Percentiles rank a stretch among this genome's conserved stretches.
Evolutionary conservation across 108 stramenopile genomes (phyloP).

Genomic region (Aurantiochytrium sp.): DNA sequence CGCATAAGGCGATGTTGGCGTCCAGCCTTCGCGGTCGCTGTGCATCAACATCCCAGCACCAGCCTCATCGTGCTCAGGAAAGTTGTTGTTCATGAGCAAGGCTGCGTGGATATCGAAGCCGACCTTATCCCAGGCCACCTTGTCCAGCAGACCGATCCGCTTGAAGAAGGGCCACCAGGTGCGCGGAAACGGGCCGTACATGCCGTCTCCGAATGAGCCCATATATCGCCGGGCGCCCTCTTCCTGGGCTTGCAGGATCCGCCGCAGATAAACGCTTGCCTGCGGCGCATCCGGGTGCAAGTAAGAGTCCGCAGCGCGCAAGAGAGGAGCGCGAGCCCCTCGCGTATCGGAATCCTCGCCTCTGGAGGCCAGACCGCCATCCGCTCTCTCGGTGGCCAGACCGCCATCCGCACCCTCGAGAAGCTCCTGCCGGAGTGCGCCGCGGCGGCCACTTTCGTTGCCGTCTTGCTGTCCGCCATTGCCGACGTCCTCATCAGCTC

Average conservation of each 20-base stretch:
- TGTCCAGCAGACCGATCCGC: neutral
- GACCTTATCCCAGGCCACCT: neutral
- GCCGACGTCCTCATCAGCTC: too few species aligned
- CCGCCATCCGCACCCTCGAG: too few species aligned
- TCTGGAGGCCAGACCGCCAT: too few species aligned
- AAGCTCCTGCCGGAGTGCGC: too few species aligned
- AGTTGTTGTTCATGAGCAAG: conserved; percentile 1
- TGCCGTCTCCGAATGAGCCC: conserved; percentile 1
- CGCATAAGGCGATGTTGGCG: neutral
- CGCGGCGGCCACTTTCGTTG: too few species aligned
- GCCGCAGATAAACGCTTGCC: neutral
- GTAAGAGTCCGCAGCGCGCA: neutral
- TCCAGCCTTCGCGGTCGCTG: too few species aligned
- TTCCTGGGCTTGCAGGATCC: conserved; percentile 8
- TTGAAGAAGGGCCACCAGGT: conserved; percentile 27
- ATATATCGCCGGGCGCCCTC: conserved; percentile 22
- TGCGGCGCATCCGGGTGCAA: neutral
- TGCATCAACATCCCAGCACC: too few species aligned
- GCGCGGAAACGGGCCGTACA: conserved; percentile 17
- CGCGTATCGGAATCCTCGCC: too few species aligned
- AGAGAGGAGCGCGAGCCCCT: neutral
- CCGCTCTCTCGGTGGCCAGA: too few species aligned
- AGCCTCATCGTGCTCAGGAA: too few species aligned
- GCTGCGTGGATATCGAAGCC: conserved; percentile 21
- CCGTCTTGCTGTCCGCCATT: too few species aligned